These are phyloP conservation scores for Adansonia rubrostipa DNA, from an alignment of 441 rosid genomes.

Conservation along the genomic window DNA sequence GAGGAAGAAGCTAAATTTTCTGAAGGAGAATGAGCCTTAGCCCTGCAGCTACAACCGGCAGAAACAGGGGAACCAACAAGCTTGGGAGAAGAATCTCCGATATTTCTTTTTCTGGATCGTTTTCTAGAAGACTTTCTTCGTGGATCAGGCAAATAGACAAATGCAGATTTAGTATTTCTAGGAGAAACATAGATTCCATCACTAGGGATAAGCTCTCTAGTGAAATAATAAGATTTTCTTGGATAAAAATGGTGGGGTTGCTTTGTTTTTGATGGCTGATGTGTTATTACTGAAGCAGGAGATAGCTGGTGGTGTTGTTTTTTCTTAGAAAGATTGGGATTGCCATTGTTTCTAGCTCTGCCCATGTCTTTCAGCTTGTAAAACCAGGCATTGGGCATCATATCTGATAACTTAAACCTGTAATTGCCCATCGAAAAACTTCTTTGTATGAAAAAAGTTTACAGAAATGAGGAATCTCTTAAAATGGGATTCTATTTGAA, in stretches of 20 bases:
- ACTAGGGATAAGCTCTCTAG: slow-evolving; percentile 42
- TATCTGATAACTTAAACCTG: slow-evolving; percentile 70
- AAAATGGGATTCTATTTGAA: no score
- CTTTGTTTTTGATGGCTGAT: slow-evolving; percentile 14
- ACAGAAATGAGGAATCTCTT: no score
- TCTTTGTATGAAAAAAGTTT: neutral
- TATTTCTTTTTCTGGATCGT: slow-evolving; percentile 25
- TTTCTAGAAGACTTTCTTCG: slow-evolving; percentile 50
- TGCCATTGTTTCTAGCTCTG: slow-evolving; percentile 31
- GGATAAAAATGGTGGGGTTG: slow-evolving; percentile 35
- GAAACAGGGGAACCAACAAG: slow-evolving; percentile 46
- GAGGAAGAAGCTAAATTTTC: slow-evolving; percentile 40
- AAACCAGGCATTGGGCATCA: slow-evolving; percentile 89
- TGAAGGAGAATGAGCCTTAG: slow-evolving; percentile 35
- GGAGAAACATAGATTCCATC: slow-evolving; percentile 29
- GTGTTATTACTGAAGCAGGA: slow-evolving; percentile 9
- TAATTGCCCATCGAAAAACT: slow-evolving; percentile 55
- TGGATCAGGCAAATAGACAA: slow-evolving; percentile 26
- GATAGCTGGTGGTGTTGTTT: slow-evolving; percentile 27
- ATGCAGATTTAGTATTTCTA: neutral
- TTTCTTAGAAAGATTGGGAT: neutral
- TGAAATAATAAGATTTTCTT: slow-evolving; percentile 65
- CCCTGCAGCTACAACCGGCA: slow-evolving; percentile 47
- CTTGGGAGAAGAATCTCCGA: slow-evolving; percentile 34
- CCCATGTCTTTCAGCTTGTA: slow-evolving; percentile 71